Percentiles rank a stretch among this genome's conserved stretches.
Evolutionary conservation across 441 rosid species (phyloP).

Genomic region (Hypseocharis bilobata): DNA sequence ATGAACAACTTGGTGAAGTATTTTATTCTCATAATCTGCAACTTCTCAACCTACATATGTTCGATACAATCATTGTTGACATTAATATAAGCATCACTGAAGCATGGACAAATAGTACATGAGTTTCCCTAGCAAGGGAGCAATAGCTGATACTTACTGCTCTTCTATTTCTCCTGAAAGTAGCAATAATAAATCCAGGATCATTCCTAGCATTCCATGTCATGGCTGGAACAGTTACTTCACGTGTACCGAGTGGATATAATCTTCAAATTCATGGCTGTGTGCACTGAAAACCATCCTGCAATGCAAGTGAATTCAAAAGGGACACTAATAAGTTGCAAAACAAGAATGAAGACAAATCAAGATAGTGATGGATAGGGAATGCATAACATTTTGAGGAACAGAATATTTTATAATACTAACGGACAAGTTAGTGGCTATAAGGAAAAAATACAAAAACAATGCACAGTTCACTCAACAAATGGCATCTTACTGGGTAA

Average conservation of each 20-base stretch:
- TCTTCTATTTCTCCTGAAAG: conserved; percentile 28
- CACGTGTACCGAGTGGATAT: conserved; percentile 48
- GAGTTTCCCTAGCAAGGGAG: conserved; percentile 47
- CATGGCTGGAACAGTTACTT: conserved; percentile 51
- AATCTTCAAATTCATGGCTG: conserved; percentile 38
- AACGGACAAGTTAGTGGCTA: no score
- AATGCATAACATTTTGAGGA: no score
- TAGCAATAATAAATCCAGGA: conserved; percentile 52
- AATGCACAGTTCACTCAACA: no score
- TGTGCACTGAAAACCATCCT: conserved; percentile 60
- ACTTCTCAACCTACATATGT: conserved; percentile 14
- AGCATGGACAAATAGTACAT: conserved; percentile 26
- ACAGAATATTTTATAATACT: no score
- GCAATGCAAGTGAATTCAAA: conserved; percentile 25
- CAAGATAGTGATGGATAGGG: neutral
- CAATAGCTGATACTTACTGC: conserved; percentile 42
- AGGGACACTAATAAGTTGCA: neutral
- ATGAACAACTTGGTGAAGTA: neutral
- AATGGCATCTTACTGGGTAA: no score
- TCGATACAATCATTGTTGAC: conserved; percentile 17
- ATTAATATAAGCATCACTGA: conserved; percentile 26
- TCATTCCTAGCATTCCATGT: conserved; percentile 48
- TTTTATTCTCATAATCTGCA: conserved; percentile 15
- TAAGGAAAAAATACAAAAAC: no score
- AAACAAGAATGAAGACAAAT: neutral